Base-by-base conservation (phyloP, 2,329 filamentous ascomycete genomes). In the Colletotrichum spaethianum region DNA sequence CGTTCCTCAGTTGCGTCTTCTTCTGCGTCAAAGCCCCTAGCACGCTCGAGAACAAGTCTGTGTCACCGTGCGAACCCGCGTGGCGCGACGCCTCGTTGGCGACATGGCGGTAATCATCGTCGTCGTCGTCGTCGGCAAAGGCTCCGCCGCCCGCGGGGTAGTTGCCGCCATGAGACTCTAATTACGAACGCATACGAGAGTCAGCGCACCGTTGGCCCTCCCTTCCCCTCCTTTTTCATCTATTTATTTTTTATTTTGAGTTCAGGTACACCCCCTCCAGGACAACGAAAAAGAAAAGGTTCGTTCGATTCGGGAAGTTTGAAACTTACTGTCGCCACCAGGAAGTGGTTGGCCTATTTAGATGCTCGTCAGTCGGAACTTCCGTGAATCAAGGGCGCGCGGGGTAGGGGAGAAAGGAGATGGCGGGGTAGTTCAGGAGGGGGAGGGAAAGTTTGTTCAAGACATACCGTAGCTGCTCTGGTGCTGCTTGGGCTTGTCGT, bases 41-140 rank as follows among this genome's bases (percentile, higher is more conserved):
- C 69, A 90, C 81, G 76, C 73, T 80, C 69, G 84, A 83, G 77
- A 90, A 90, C 69, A 90, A 79, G 76, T 83, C 82, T 76, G 78
- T 78, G 76, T 84, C 82, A 60, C 86, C 86, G 31, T 84, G 86
- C 42, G 78, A 79, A 67, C 87, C 86, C 28, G 86, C 84, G 66
- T 84, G 82, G 40, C 82, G 80, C 74, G 82, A 81, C 23, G 88
- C 88, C 60, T 86, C 82, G 66, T 86, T 80, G 67, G 86, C 84
- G 7, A 87, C 86, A 26, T 82, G 82, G 44, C 81, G 79, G 73
- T 88, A 81, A 76, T 89, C 86, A 68, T 88, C 83, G 76, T 86
- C 83, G 73, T 85, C 80, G 67, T 85, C 80, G 67, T 81, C 79
- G 75, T 82, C 81, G 50, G 80, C 74, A 67, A 83, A 79, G 60